A percentile compares a stretch with the other conserved stretches of the same genome.
Conservation (phyloP, 345 rosid genomes). For the Firmiana major region DNA sequence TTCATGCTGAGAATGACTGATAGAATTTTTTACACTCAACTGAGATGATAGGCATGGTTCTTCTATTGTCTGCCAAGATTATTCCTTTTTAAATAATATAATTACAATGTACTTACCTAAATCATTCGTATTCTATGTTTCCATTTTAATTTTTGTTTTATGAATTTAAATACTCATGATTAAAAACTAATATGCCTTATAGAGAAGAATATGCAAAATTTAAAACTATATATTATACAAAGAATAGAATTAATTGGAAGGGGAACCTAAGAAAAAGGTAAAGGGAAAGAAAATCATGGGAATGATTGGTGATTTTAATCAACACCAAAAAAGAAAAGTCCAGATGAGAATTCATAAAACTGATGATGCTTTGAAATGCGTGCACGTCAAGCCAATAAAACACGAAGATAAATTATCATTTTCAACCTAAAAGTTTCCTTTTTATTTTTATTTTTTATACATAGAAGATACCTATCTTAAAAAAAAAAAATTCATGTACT, state of each 20-base stretch:
- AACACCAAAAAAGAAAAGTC: neutral
- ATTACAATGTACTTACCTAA: too few species aligned
- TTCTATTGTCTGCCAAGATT: constrained; percentile 23
- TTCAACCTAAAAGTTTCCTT: neutral
- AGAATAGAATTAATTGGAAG: neutral
- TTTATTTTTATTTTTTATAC: too few species aligned
- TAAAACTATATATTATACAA: neutral
- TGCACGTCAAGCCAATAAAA: constrained; percentile 26
- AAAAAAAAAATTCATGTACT: too few species aligned
- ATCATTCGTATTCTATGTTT: neutral
- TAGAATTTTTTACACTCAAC: constrained; percentile 40
- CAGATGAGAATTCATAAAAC: constrained; percentile 2
- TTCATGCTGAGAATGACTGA: constrained; percentile 41
- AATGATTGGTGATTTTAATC: neutral
- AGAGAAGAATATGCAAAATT: neutral
- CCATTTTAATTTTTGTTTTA: neutral
- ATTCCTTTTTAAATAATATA: constrained; percentile 12
- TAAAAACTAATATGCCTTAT: neutral
- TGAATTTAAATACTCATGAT: neutral
- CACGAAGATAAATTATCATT: neutral
- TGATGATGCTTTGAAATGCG: constrained; percentile 16
- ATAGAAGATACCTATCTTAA: too few species aligned
- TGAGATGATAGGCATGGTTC: constrained; percentile 34
- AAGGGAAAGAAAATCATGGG: neutral
- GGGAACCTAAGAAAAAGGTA: neutral